Evolutionary conservation across 768 basidiomycete species (phyloP).

Genomic region (Tylopilus balloui): DNA sequence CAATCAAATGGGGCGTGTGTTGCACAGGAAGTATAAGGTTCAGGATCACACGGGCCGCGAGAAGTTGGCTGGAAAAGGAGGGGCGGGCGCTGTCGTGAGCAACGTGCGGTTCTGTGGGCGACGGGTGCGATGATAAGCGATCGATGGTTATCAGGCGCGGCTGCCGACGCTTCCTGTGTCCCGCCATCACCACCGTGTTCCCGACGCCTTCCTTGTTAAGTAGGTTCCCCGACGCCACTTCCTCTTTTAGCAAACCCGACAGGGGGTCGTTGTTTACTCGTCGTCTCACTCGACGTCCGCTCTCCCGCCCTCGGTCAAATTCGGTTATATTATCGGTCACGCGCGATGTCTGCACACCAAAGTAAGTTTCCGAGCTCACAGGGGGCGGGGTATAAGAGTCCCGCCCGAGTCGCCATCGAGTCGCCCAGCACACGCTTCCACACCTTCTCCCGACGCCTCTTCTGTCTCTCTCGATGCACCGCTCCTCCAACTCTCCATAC

Average conservation of each 20-base stretch:
- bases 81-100: background rate
- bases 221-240: slow-evolving; percentile 19
- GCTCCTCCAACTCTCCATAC: slow-evolving; percentile 17
- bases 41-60: background rate
- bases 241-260: slow-evolving; percentile 19
- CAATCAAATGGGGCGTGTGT: background rate
- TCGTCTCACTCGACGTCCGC: slow-evolving; percentile 20
- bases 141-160: slow-evolving; percentile 12
- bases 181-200: slow-evolving; percentile 18
- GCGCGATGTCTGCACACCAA: slow-evolving; percentile 3
- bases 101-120: slow-evolving; percentile 17
- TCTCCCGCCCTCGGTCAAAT: slow-evolving; percentile 25
- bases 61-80: slow-evolving; percentile 6
- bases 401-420: slow-evolving; percentile 10
- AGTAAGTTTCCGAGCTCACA: slow-evolving; percentile 20
- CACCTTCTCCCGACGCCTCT: background rate
- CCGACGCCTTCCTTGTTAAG: slow-evolving; percentile 21
- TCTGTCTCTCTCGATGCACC: slow-evolving; percentile 20
- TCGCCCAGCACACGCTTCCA: slow-evolving; percentile 18
- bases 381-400: slow-evolving; percentile 27
- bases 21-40: slow-evolving; percentile 4
- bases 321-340: slow-evolving; percentile 14
- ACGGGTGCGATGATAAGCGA: slow-evolving; percentile 12
- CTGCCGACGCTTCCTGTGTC: slow-evolving; percentile 14
- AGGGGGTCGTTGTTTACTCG: slow-evolving; percentile 12